Conservation (phyloP, 2,329 filamentous ascomycete species). For the Didymella exigua region DNA sequence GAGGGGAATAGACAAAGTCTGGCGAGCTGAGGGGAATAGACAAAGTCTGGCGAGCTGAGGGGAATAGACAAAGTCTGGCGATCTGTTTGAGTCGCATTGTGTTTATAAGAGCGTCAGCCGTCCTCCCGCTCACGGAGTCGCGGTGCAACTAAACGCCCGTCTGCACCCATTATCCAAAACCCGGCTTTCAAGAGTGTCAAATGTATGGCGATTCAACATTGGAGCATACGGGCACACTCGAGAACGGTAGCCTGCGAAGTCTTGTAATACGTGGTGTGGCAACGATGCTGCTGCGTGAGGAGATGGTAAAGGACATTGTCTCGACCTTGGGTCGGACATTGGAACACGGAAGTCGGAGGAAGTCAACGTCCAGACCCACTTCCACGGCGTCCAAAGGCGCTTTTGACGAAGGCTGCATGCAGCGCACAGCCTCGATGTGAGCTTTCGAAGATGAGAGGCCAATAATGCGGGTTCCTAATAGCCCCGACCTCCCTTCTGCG, state of each 20-base stretch:
- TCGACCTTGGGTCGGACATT: not conserved
- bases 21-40: not conserved
- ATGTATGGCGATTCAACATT: not conserved
- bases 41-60: not conserved
- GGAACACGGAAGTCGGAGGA: not conserved
- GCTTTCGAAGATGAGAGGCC: too few relatives aligned
- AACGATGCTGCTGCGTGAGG: not conserved
- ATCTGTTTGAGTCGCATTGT: too few relatives aligned
- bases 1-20: not conserved
- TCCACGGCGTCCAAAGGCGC: not conserved
- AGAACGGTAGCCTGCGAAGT: not conserved
- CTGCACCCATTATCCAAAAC: not conserved
- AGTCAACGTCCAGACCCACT: not conserved
- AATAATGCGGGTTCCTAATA: too few relatives aligned
- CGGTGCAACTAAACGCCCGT: not conserved
- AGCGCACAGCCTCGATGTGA: too few relatives aligned
- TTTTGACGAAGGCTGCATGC: too few relatives aligned
- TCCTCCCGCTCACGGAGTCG: not conserved
- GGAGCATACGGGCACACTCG: rapidly evolving
- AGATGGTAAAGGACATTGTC: not conserved
- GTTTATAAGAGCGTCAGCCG: too few relatives aligned
- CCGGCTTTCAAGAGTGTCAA: too few relatives aligned
- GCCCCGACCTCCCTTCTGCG: too few relatives aligned
- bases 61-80: not conserved
- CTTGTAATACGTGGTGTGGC: not conserved